A percentile compares a stretch with the other conserved stretches of the same genome.
phyloP scores from a whole-genome alignment of 2,329 filamentous ascomycete species.

The Leptographium radiaticola region DNA sequence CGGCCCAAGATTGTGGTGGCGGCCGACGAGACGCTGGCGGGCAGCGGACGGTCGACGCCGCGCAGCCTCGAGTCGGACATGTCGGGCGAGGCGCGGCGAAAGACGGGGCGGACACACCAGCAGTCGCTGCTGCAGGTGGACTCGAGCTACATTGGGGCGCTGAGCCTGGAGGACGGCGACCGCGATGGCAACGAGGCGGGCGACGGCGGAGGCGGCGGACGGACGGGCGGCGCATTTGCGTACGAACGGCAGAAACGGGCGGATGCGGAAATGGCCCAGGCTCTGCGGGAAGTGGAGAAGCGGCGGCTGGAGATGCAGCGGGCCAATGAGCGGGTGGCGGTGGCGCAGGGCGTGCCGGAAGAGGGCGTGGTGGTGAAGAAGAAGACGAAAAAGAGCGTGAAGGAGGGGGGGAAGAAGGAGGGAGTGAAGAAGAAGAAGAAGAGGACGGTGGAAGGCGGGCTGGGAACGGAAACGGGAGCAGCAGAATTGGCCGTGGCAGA shows the following conservation, averaged over 20 bases:
- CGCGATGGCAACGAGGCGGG: too few relatives aligned
- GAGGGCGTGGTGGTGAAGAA: constrained; percentile 56
- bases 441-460: constrained; percentile 33
- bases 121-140: constrained; percentile 68
- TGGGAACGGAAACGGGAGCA: constrained; percentile 28
- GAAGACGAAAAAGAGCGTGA: constrained; percentile 48
- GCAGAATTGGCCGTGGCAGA: not conserved
- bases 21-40: constrained; percentile 60
- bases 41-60: constrained; percentile 34
- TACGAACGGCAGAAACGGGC: constrained; percentile 59
- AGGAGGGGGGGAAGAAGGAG: too few relatives aligned
- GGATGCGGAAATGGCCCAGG: constrained; percentile 78
- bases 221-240: constrained; percentile 27
- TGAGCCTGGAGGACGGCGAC: constrained; percentile 50
- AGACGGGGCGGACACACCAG: constrained; percentile 37
- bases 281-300: constrained; percentile 78
- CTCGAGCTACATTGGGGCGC: constrained; percentile 63
- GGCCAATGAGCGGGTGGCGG: constrained; percentile 60
- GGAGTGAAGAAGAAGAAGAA: constrained; percentile 49
- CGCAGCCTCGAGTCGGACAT: constrained; percentile 39
- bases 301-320: constrained; percentile 81
- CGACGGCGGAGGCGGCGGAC: constrained; percentile 7
- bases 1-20: constrained; percentile 54
- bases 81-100: constrained; percentile 23
- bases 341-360: constrained; percentile 51